Evolutionary conservation across 345 rosid species (phyloP), one percentile per base, ranked within the genome.

Genomic region (Cardamine resedifolia): DNA sequence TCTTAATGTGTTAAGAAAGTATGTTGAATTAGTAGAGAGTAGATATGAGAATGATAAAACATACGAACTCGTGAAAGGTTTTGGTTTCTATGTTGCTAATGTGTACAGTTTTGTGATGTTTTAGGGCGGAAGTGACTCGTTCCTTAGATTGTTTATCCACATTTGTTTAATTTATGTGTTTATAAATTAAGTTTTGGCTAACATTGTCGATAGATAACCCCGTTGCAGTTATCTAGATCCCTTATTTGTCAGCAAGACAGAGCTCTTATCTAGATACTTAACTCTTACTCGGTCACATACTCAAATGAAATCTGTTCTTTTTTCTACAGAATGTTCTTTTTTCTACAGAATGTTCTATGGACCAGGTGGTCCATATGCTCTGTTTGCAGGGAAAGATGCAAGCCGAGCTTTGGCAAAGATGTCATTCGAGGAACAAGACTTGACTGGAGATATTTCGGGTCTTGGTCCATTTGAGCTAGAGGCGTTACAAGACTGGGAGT

Each of bases 391-490:
- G 49, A 96, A 87, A 80, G 99, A 96, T 66, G 98, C 99, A 1
- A 96, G 98, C 86, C 82, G 95, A 74, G 99, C 99, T 57, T 88
- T 96, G 12, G 98, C 99, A 2, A 96, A 92, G 87, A 96, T 96
- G 98, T 96, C 98, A 12, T 96, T 96, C 30, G 99, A 96, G 58
- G 97, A 90, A 0, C 82, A 76, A 38, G 99, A 96, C 80, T 77
- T 96, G 74, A 96, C 97, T 0, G 96, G 98, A 20, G 99, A 96
- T 72, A 83, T 85, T 56, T 86, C 99, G 0, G 97, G 96, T 69
- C 98, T 96, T 2, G 92, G 97, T 73, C 88, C 98, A 5, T 92
- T 83, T 31, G 99, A 96, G 81, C 67, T 92, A 70, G 99, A 91
- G 15, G 94, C 99, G 3, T 78, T 95, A 72, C 97, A 88, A 79